A percentile compares a stretch with the other conserved stretches of the same genome.
phyloP scores from a whole-genome alignment of 2,329 filamentous ascomycete species.

The Aureobasidium sp. region DNA sequence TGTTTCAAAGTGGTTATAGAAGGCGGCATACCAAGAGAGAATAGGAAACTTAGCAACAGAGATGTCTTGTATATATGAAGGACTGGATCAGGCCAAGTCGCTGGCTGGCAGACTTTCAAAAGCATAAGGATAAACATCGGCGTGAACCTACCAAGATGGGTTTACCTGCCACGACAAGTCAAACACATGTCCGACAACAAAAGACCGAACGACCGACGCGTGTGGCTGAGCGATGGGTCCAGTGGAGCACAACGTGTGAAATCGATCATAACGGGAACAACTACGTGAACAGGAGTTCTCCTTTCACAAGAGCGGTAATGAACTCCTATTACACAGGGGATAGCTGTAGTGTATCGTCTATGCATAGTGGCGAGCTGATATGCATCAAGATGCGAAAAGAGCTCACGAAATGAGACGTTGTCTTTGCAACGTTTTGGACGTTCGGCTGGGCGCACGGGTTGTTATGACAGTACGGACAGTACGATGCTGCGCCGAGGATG shows the following conservation, averaged over 20 bases:
- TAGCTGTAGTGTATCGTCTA: constrained; percentile 7
- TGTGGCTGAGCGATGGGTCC: constrained; percentile 10
- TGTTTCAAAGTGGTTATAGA: constrained; percentile 11
- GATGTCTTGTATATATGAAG: background rate
- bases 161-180: constrained; percentile 9
- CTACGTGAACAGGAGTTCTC: background rate
- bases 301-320: constrained; percentile 5
- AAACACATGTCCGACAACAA: constrained; percentile 14
- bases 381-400: background rate
- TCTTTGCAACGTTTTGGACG: constrained; percentile 9
- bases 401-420: constrained; percentile 13
- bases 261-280: background rate
- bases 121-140: background rate
- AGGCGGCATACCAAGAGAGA: background rate
- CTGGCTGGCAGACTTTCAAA: background rate
- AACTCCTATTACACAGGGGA: constrained; percentile 8
- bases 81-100: background rate
- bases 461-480: constrained; percentile 10
- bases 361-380: constrained; percentile 8
- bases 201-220: background rate
- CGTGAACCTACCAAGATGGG: background rate
- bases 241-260: background rate
- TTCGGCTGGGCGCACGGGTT: constrained; percentile 8
- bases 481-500: background rate
- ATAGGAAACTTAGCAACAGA: background rate